Conservation (phyloP, 768 basidiomycete genomes). For the Phylloporus sp. region DNA sequence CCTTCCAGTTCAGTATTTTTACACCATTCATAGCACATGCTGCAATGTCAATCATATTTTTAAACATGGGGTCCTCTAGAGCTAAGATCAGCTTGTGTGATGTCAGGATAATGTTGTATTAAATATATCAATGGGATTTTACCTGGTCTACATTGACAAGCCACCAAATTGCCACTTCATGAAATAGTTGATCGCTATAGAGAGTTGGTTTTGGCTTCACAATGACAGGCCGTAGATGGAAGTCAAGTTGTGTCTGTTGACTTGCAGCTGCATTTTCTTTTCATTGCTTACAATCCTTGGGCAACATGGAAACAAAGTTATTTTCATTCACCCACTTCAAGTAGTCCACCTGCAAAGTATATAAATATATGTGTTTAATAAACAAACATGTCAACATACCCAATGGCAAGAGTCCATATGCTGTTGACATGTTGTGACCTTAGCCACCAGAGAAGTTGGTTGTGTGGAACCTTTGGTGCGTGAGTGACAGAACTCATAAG, state of each 20-base stretch:
- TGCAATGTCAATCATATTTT: neutral
- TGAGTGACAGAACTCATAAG: too few species aligned
- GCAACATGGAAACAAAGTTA: neutral
- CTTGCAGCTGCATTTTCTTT: neutral
- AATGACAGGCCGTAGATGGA: neutral
- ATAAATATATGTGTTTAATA: neutral
- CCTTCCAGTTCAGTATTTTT: neutral
- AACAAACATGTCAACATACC: neutral
- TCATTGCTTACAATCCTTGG: neutral
- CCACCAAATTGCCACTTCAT: neutral
- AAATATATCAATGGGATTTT: neutral
- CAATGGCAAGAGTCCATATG: neutral
- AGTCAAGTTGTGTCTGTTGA: neutral
- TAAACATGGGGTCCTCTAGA: neutral
- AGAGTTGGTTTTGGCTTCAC: neutral
- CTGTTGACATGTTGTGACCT: neutral
- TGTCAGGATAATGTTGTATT: too few species aligned
- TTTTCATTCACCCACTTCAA: neutral
- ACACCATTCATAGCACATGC: neutral
- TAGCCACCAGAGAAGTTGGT: neutral
- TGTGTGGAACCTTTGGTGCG: too few species aligned
- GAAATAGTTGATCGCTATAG: neutral
- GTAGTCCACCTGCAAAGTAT: neutral
- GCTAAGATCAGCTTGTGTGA: neutral
- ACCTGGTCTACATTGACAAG: neutral